Percentiles rank a stretch among this genome's conserved stretches.
Evolutionary conservation across 495 filamentous ascomycete species (phyloP).

Genomic region (Penicillium goetzii): DNA sequence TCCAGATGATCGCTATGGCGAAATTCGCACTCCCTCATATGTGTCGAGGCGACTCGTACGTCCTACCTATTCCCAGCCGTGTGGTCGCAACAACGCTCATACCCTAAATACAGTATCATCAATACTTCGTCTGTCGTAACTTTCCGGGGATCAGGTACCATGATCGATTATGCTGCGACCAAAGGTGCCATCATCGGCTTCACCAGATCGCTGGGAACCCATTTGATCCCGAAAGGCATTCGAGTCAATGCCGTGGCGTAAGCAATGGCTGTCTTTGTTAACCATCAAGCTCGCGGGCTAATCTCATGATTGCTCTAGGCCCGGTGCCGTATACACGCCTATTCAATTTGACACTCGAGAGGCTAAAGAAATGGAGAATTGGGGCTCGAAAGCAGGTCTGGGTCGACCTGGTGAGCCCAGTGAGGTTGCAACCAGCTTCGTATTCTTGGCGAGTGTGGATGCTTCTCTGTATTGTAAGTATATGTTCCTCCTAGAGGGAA

Average conservation of each 20-base stretch:
- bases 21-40: conserved; percentile 64
- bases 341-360: conserved; percentile 56
- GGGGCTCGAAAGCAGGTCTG: conserved; percentile 42
- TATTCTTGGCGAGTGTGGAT: conserved; percentile 62
- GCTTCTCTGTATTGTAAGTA: conserved; percentile 55
- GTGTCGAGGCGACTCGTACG: conserved; percentile 51
- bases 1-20: conserved; percentile 64
- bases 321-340: conserved; percentile 62
- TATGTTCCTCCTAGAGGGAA: background rate
- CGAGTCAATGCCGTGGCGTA: conserved; percentile 64
- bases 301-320: conserved; percentile 28
- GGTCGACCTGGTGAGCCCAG: conserved; percentile 61
- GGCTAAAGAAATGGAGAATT: conserved; percentile 57
- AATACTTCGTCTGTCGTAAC: conserved; percentile 61
- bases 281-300: background rate
- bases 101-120: conserved; percentile 53
- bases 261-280: background rate
- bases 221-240: conserved; percentile 62
- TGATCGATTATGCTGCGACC: conserved; percentile 64
- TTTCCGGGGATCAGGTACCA: conserved; percentile 54
- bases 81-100: background rate
- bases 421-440: conserved; percentile 65
- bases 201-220: conserved; percentile 57
- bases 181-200: conserved; percentile 67
- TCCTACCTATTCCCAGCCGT: background rate